Evolutionary conservation across 1,284 basidiomycete species (phyloP).

Genomic region (Cryptococcus sp.): DNA sequence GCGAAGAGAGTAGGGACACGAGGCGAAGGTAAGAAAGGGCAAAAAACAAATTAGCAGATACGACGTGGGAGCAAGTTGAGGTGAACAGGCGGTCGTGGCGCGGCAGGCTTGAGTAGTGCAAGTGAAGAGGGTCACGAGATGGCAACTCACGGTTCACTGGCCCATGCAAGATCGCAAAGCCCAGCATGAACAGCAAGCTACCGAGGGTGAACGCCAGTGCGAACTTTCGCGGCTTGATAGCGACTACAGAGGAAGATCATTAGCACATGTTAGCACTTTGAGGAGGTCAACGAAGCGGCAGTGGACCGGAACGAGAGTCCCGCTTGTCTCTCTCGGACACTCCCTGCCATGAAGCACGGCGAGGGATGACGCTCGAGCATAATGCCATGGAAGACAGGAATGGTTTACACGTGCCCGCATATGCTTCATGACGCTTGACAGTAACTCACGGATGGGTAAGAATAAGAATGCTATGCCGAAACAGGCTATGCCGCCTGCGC

Average conservation of each 20-base stretch:
- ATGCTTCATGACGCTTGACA: background rate
- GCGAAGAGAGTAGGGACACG: background rate
- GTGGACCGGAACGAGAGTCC: background rate
- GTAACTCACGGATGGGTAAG: conserved; percentile 63
- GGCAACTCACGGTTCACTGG: conserved; percentile 48
- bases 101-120: too few relatives aligned
- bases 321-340: background rate
- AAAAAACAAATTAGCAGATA: background rate
- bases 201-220: conserved; percentile 75
- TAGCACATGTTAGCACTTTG: too few relatives aligned
- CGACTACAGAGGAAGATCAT: conserved; percentile 53
- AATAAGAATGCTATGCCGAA: conserved; percentile 95
- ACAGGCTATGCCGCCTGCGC: conserved; percentile 87
- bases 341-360: background rate
- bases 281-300: too few relatives aligned
- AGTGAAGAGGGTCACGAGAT: too few relatives aligned
- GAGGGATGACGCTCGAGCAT: background rate
- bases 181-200: conserved; percentile 37
- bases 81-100: too few relatives aligned
- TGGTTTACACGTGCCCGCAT: background rate
- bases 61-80: too few relatives aligned
- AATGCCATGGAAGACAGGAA: background rate
- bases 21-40: background rate
- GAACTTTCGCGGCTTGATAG: conserved; percentile 81
- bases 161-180: conserved; percentile 60